These are phyloP conservation scores for Pilaira anomala DNA, from an alignment of 192 early-diverging fungal species.

Conservation along the genomic window DNA sequence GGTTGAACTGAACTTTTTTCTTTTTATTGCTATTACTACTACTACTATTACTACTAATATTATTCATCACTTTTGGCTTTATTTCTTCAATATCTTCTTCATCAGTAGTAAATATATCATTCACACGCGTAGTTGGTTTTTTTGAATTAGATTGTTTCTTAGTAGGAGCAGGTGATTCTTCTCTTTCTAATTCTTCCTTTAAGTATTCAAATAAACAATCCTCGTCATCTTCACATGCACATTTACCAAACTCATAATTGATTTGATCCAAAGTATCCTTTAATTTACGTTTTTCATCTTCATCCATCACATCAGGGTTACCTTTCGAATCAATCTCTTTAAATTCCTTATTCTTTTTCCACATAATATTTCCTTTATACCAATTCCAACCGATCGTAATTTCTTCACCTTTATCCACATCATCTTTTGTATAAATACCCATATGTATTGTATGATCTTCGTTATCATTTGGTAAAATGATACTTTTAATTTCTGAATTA, in stretches of 20 bases:
- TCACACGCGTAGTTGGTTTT: neutral
- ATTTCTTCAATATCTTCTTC: neutral
- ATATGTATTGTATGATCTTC: slow-evolving; percentile 58
- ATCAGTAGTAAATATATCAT: neutral
- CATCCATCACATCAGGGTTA: neutral
- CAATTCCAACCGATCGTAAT: slow-evolving; percentile 74
- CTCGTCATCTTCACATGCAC: slow-evolving; percentile 44
- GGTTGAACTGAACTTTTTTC: no score
- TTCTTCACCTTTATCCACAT: slow-evolving; percentile 60
- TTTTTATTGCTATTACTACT: no score
- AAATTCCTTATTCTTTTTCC: slow-evolving; percentile 29
- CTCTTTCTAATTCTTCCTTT: slow-evolving; percentile 29
- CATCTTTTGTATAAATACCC: slow-evolving; percentile 61
- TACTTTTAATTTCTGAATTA: slow-evolving; percentile 61
- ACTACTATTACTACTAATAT: no score
- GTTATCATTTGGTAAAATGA: slow-evolving; percentile 45
- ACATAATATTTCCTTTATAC: slow-evolving; percentile 46
- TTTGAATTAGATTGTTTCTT: neutral
- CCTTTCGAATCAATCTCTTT: neutral
- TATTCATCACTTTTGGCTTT: no score
- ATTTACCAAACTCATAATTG: slow-evolving; percentile 40
- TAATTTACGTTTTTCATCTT: slow-evolving; percentile 30
- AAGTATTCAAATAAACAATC: slow-evolving; percentile 44
- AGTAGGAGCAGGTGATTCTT: neutral
- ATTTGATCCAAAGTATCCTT: slow-evolving; percentile 32